Evolutionary conservation across 805 yeast genomes (phyloP), one percentile per base, ranked within the genome.

Genomic region (Diddensiella transvaalensis): DNA sequence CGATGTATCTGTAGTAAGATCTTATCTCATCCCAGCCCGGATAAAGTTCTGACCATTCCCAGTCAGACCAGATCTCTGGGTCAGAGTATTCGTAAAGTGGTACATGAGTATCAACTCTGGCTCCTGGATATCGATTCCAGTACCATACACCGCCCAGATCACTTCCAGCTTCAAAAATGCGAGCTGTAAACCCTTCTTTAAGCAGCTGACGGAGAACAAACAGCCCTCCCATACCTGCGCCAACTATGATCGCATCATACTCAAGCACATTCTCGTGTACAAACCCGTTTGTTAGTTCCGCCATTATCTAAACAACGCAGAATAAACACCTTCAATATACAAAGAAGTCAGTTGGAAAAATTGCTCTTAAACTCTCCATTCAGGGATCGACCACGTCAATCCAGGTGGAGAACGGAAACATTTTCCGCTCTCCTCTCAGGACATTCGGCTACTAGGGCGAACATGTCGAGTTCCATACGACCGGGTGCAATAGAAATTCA

Each of bases 51-150:
- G 54, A 32, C 61, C 64, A 64, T n/a, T 50, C 45, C 62, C 64
- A 64, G 32, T 52, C 49, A 38, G 53, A 48, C 48, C 57, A 60
- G 22, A 59, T 48, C 46, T 63, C 66, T 6, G 62, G 59, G 37
- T 59, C 52, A 29, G 52, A 46, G 15, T 63, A 50, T 42, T 63
- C 62, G 46, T 64, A 64, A 22, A 51, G 42, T 2, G 67, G 68
- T 8, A 57, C 53, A 8, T 52, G 56, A 13, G 61, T 52, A 51
- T 64, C 68, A 36, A 63, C 66, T 15, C 66, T 50, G 4, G 66
- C 62, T 15, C 62, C 62, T 30, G 62, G 62, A 42, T 58, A 58
- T 22, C 54, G 26, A 45, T 59, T 58, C 58, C 56, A 54, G 35
- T 39, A 30, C 62, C 62, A 58, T 13, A 59, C 57, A n/a, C 62